phyloP scores from a whole-genome alignment of 2,329 filamentous ascomycete species.

The Cucurbitaria berberidis region DNA sequence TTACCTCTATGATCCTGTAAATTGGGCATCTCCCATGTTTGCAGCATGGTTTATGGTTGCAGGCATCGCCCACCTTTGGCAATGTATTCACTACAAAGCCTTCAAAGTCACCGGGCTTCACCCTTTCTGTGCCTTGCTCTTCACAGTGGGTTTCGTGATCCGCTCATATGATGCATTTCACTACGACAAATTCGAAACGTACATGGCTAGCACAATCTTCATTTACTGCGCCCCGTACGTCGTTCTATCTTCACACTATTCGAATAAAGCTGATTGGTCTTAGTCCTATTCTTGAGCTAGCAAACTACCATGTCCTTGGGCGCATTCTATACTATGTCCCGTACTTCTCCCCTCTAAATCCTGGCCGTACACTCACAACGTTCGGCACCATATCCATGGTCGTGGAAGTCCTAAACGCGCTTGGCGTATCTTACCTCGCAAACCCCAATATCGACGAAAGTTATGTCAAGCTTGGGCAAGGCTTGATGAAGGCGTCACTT shows the following conservation, averaged over 20 bases:
- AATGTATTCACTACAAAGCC: slow-evolving; percentile 61
- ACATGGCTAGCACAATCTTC: slow-evolving; percentile 46
- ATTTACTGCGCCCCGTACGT: slow-evolving; percentile 43
- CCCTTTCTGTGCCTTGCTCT: slow-evolving; percentile 59
- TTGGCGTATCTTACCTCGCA: slow-evolving; percentile 54
- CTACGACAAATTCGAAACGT: slow-evolving; percentile 51
- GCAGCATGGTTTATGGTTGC: slow-evolving; percentile 53
- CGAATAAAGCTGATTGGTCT: not conserved
- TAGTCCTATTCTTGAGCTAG: slow-evolving; percentile 40
- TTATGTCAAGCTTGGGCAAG: slow-evolving; percentile 49
- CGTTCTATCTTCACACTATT: not conserved
- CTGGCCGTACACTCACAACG: slow-evolving; percentile 62
- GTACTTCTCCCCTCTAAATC: slow-evolving; percentile 62
- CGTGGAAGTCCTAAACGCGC: slow-evolving; percentile 58
- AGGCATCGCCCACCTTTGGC: slow-evolving; percentile 55
- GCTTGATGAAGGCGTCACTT: slow-evolving; percentile 56
- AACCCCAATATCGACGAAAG: slow-evolving; percentile 43
- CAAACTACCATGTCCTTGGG: slow-evolving; percentile 66
- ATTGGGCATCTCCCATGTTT: slow-evolving; percentile 60
- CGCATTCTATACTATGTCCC: slow-evolving; percentile 65
- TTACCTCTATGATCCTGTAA: slow-evolving; percentile 57
- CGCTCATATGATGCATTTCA: slow-evolving; percentile 60
- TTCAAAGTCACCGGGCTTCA: slow-evolving; percentile 62
- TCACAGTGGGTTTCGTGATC: slow-evolving; percentile 61
- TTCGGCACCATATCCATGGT: slow-evolving; percentile 59